These are phyloP conservation scores for Sclerotinia spermophila DNA, from an alignment of 2,329 filamentous ascomycete species.

Conservation along the genomic window DNA sequence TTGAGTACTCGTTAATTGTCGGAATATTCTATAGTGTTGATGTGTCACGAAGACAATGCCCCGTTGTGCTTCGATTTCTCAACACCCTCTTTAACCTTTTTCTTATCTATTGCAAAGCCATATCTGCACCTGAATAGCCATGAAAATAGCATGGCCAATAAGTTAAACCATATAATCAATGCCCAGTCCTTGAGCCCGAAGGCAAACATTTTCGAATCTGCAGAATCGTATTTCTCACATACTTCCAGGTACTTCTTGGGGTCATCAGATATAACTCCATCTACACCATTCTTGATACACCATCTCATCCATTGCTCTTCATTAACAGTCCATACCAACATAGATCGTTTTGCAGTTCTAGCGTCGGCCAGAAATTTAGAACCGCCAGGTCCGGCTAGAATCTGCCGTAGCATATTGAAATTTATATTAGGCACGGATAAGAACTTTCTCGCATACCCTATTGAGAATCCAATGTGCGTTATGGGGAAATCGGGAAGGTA, in stretches of 20 bases:
- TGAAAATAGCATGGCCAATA: constrained; percentile 25
- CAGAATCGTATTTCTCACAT: constrained; percentile 40
- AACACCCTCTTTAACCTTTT: constrained; percentile 20
- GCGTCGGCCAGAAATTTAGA: constrained; percentile 61
- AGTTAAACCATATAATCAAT: constrained; percentile 24
- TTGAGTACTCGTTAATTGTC: background rate
- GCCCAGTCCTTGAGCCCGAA: constrained; percentile 22
- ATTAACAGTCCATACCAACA: constrained; percentile 89
- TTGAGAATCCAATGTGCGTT: constrained; percentile 63
- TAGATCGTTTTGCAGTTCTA: constrained; percentile 50
- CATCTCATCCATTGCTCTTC: constrained; percentile 75
- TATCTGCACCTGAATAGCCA: constrained; percentile 28
- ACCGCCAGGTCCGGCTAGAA: constrained; percentile 67
- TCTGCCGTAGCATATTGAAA: constrained; percentile 72
- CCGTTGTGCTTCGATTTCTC: constrained; percentile 14
- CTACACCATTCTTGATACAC: constrained; percentile 62
- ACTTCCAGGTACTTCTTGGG: constrained; percentile 64
- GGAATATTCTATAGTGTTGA: background rate
- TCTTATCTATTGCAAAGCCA: constrained; percentile 22
- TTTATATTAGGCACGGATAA: constrained; percentile 62
- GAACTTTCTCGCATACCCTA: constrained; percentile 63
- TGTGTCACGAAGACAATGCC: constrained; percentile 16
- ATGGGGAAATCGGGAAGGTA: constrained; percentile 62
- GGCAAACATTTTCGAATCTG: constrained; percentile 19
- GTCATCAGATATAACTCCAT: constrained; percentile 85